Percentiles rank a stretch among this genome's conserved stretches.
Conservation (phyloP, 1,284 basidiomycete species). For the Trametes polyzona region DNA sequence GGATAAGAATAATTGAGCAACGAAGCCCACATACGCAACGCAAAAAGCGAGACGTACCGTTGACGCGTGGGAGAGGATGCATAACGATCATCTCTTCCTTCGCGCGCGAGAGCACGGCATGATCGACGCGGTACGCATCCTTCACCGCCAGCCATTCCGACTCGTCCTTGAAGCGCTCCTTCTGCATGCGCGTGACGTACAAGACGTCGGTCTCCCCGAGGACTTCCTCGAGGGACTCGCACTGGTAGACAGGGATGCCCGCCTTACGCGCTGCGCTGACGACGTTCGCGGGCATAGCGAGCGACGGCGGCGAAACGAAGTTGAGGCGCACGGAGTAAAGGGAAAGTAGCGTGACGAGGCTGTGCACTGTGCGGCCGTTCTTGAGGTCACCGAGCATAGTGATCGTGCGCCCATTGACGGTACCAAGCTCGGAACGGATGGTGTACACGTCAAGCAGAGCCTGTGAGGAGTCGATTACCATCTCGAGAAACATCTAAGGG, state of each 20-base stretch:
- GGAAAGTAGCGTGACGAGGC: slow-evolving; percentile 90
- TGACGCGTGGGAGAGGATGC: slow-evolving; percentile 95
- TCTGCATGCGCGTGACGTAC: slow-evolving; percentile 96
- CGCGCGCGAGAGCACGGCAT: slow-evolving; percentile 87
- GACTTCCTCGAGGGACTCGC: slow-evolving; percentile 88
- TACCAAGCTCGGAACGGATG: slow-evolving; percentile 97
- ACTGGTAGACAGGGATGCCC: slow-evolving; percentile 80
- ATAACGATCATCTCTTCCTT: slow-evolving; percentile 98
- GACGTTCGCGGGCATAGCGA: slow-evolving; percentile 91
- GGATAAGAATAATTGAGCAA: slow-evolving; percentile 4
- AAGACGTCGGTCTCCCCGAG: slow-evolving; percentile 94
- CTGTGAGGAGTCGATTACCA: slow-evolving; percentile 40
- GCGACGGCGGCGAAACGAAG: slow-evolving; percentile 91
- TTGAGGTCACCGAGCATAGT: slow-evolving; percentile 97
- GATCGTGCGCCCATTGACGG: slow-evolving; percentile 95
- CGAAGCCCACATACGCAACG: not conserved
- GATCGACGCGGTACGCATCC: slow-evolving; percentile 93
- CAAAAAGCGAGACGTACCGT: slow-evolving; percentile 51
- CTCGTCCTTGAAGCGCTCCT: slow-evolving; percentile 87
- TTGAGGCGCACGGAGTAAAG: slow-evolving; percentile 95
- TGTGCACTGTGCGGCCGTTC: slow-evolving; percentile 98
- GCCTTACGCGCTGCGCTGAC: slow-evolving; percentile 84
- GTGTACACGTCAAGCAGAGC: slow-evolving; percentile 95
- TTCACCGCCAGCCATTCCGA: slow-evolving; percentile 91
- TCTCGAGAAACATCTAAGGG: not conserved